These are phyloP conservation scores for Colletotrichum endophyticum DNA, from an alignment of 2,329 filamentous ascomycete genomes.

Conservation along the genomic window DNA sequence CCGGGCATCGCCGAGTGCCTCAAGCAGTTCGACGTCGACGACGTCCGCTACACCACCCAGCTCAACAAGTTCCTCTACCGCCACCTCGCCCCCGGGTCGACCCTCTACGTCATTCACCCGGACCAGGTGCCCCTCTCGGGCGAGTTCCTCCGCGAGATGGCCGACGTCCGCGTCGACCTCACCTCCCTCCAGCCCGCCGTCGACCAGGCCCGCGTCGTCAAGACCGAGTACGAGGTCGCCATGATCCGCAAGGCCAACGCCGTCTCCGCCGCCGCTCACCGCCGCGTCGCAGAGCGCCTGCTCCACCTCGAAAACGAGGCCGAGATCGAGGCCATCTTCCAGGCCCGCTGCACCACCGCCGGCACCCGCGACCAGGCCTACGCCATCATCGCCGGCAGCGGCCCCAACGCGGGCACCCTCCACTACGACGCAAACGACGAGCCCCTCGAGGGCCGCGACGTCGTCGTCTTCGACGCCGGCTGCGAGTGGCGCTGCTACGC, in stretches of 20 bases:
- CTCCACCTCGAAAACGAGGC: constrained; percentile 74
- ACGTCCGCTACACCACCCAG: constrained; percentile 63
- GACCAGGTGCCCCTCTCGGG: constrained; percentile 43
- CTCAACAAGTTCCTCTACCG: constrained; percentile 54
- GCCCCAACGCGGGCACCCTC: constrained; percentile 80
- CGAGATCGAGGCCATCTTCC: constrained; percentile 81
- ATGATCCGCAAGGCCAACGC: constrained; percentile 82
- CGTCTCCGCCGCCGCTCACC: constrained; percentile 80
- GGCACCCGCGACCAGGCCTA: constrained; percentile 85
- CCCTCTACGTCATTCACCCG: constrained; percentile 50
- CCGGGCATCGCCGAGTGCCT: constrained; percentile 67
- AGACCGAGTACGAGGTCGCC: constrained; percentile 84
- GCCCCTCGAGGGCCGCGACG: constrained; percentile 69
- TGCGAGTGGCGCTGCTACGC: constrained; percentile 87
- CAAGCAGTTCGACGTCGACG: constrained; percentile 70
- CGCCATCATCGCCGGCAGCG: constrained; percentile 84
- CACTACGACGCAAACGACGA: constrained; percentile 88
- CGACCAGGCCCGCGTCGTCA: constrained; percentile 80
- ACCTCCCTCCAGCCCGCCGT: constrained; percentile 71
- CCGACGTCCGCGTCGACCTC: constrained; percentile 49
- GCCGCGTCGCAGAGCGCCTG: constrained; percentile 70
- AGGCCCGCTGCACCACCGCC: constrained; percentile 71
- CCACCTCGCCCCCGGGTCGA: constrained; percentile 35
- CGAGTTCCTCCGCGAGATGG: constrained; percentile 25
- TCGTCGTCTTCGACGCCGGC: constrained; percentile 86